Evolutionary conservation across 805 yeast species (phyloP).

Genomic region (Saccharomyces cerevisiae): DNA sequence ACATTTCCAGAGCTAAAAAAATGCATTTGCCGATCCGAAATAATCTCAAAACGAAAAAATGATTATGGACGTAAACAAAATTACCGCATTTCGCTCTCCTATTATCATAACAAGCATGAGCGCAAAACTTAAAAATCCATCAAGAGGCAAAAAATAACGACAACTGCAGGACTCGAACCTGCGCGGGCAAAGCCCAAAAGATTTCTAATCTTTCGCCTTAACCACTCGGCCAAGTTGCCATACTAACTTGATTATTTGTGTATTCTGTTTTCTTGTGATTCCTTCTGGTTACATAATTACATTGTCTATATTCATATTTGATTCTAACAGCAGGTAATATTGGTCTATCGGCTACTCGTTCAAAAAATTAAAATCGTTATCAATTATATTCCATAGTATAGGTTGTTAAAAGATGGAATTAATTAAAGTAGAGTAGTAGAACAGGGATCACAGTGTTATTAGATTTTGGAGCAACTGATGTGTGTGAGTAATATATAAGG

Average conservation of each 20-base stretch:
- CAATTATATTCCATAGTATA: no score
- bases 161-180: constrained; percentile 63
- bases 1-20: not conserved
- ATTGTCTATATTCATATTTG: not conserved
- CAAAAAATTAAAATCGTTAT: no score
- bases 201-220: constrained; percentile 53
- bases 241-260: no score
- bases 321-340: no score
- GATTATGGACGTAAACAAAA: not conserved
- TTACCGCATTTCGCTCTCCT: not conserved
- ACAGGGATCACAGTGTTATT: no score
- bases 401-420: no score
- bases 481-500: no score
- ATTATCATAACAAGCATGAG: not conserved
- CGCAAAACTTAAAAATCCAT: not conserved
- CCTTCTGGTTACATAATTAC: no score
- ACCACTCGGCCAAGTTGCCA: constrained; percentile 52
- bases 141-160: constrained; percentile 30
- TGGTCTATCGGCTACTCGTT: no score
- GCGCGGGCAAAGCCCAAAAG: constrained; percentile 48
- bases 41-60: not conserved
- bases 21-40: not conserved
- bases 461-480: no score
- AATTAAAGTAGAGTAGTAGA: no score
- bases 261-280: no score